Conservation (phyloP, 148 eudicot genomes). For the Drosera capensis region DNA sequence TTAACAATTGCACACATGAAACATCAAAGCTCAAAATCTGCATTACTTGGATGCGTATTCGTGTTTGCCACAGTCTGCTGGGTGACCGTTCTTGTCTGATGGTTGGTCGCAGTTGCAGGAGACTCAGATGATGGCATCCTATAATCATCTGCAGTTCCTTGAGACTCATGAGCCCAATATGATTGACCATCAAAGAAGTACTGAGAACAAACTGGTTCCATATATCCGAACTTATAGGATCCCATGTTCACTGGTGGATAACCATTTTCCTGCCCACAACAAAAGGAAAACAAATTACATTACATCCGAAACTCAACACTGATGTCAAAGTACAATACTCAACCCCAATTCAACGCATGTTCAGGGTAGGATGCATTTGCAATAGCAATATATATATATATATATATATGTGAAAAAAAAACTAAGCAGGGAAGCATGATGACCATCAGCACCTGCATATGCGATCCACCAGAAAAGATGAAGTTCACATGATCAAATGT, state of each 20-base stretch:
- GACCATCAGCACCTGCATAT: conserved; percentile 37
- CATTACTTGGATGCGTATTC: conserved; percentile 16
- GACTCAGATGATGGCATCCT: conserved; percentile 27
- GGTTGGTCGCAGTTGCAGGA: conserved; percentile 24
- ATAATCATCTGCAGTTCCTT: conserved; percentile 28
- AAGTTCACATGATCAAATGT: conserved; percentile 89
- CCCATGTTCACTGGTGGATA: conserved; percentile 47
- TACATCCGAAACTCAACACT: too few species aligned
- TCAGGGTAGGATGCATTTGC: too few species aligned
- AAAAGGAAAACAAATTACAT: not conserved
- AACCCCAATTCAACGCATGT: too few species aligned
- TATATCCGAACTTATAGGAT: conserved; percentile 67
- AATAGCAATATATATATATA: too few species aligned
- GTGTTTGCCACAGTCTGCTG: conserved; percentile 29
- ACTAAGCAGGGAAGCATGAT: not conserved
- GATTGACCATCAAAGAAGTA: conserved; percentile 45
- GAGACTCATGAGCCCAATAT: conserved; percentile 30
- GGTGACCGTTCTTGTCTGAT: conserved; percentile 26
- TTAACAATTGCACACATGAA: too few species aligned
- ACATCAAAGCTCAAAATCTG: conserved; percentile 58
- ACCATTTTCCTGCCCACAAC: conserved; percentile 58
- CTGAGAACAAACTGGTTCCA: conserved; percentile 55
- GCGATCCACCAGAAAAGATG: conserved; percentile 64
- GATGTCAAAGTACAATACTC: too few species aligned
- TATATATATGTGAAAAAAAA: too few species aligned